phyloP scores from a whole-genome alignment of 1,284 basidiomycete species.

The Boletus mariae region DNA sequence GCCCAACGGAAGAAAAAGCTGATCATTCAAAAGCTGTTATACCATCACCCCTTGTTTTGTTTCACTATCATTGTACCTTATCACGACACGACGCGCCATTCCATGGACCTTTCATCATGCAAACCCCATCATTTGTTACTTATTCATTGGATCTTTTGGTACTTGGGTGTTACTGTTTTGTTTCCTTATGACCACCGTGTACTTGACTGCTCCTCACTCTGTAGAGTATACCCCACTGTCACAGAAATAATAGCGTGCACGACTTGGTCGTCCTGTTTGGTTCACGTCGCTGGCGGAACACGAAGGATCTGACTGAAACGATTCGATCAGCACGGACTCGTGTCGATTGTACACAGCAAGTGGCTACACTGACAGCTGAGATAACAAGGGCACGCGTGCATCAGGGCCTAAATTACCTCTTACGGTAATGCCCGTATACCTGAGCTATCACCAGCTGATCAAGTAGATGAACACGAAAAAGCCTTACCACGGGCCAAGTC shows the following conservation, averaged over 20 bases:
- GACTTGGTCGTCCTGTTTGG: no score
- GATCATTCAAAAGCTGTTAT: neutral
- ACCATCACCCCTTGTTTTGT: neutral
- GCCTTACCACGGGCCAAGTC: constrained; percentile 14
- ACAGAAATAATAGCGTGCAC: no score
- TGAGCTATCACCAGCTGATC: neutral
- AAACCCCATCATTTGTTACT: constrained; percentile 3
- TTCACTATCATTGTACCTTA: constrained; percentile 21
- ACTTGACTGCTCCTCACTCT: neutral
- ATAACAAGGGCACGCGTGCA: no score
- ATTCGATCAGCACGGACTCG: no score
- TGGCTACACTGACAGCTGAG: no score
- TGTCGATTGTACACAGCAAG: no score
- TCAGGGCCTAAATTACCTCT: no score
- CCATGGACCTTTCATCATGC: constrained; percentile 14
- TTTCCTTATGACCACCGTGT: neutral
- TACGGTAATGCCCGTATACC: neutral
- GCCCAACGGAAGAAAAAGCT: neutral
- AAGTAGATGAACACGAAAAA: constrained; percentile 14
- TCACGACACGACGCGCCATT: constrained; percentile 3
- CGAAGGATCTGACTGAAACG: no score
- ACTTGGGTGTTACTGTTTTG: neutral
- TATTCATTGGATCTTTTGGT: constrained; percentile 1
- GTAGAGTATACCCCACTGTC: constrained; percentile 4
- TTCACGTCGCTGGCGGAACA: no score